These are phyloP conservation scores for Phaseolus coccineus DNA, from an alignment of 331 rosid genomes.

Conservation along the genomic window DNA sequence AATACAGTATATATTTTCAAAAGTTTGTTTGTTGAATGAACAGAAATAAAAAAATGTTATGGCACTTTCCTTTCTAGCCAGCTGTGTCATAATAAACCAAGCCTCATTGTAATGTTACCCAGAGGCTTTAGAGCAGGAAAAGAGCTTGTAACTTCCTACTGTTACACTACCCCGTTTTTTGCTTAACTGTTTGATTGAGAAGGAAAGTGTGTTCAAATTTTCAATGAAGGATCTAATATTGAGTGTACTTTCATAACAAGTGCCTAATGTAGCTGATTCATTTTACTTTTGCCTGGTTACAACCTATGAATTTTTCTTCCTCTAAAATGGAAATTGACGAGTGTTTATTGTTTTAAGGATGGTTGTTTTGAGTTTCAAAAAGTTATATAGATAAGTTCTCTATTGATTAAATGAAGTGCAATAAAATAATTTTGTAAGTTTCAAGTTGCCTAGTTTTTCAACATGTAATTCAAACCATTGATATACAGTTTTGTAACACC, in stretches of 20 bases:
- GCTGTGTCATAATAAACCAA: conserved; percentile 21
- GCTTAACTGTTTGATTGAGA: conserved; percentile 9
- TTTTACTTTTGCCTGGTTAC: background rate
- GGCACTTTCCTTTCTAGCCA: conserved; percentile 39
- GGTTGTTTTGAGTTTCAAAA: background rate
- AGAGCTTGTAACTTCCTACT: conserved; percentile 1
- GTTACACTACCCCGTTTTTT: background rate
- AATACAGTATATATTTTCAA: conserved; percentile 26
- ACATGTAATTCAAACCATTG: background rate
- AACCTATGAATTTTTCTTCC: background rate
- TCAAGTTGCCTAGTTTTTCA: background rate
- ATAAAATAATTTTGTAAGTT: background rate
- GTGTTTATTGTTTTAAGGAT: background rate
- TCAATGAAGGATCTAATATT: conserved; percentile 19
- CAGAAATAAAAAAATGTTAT: conserved; percentile 36
- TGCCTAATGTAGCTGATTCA: background rate
- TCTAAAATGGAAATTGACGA: background rate
- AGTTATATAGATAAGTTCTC: background rate
- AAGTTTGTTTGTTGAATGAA: conserved; percentile 20
- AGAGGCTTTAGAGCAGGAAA: conserved; percentile 15
- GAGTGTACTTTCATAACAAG: background rate
- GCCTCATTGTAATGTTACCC: background rate
- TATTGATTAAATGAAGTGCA: background rate
- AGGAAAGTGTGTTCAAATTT: background rate
- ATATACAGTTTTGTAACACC: background rate